Conservation (phyloP, 179 eudicot species). For the Beta lomatogona region DNA sequence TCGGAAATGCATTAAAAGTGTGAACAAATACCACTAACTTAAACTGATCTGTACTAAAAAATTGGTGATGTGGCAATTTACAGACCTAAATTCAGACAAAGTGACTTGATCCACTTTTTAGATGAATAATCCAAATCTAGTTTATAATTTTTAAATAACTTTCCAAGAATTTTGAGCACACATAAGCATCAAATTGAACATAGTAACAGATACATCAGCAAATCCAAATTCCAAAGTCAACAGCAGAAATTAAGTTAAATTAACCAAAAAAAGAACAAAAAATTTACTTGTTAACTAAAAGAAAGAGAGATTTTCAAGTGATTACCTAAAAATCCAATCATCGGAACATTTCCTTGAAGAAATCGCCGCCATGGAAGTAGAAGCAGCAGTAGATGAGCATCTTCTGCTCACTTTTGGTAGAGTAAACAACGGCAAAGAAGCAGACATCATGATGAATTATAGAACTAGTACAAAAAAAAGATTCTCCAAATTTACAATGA, state of each 20-base stretch:
- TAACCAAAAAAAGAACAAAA: not conserved
- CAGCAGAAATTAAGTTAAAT: not conserved
- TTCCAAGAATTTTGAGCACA: not conserved
- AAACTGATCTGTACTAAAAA: too few relatives aligned
- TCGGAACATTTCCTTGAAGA: not conserved
- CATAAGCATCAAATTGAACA: not conserved
- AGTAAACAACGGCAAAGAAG: conserved; percentile 26
- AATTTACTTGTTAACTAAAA: not conserved
- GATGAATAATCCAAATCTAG: too few relatives aligned
- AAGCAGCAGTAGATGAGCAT: not conserved
- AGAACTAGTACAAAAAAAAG: not conserved
- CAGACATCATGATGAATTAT: conserved; percentile 19
- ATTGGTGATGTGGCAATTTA: too few relatives aligned
- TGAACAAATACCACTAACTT: not conserved
- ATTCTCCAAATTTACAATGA: conserved; percentile 1
- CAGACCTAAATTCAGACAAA: not conserved
- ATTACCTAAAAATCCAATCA: conserved; percentile 23
- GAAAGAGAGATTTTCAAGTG: not conserved
- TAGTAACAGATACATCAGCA: not conserved
- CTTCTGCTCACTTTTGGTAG: conserved; percentile 14
- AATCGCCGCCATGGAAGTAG: conserved; percentile 15
- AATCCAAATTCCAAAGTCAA: not conserved
- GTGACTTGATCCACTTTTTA: not conserved
- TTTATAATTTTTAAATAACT: not conserved
- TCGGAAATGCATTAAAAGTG: not conserved